Evolutionary conservation across 257 asterid genomes (phyloP).

Genomic region (Paulownia fortunei): DNA sequence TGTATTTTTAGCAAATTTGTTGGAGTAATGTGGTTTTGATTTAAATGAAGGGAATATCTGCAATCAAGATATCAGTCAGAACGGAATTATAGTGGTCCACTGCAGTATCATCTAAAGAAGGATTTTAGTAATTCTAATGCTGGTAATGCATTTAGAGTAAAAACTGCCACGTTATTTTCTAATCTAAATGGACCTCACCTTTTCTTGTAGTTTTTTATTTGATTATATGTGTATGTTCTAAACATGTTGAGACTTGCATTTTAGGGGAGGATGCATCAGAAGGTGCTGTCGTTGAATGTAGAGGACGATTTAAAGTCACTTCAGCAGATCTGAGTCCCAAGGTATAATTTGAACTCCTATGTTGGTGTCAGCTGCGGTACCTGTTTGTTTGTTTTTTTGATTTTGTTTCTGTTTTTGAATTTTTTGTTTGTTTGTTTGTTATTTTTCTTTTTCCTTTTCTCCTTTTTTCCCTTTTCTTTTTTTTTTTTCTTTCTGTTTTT

Average conservation of each 20-base stretch:
- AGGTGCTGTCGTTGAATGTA: constrained; percentile 76
- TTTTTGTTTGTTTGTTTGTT: not conserved
- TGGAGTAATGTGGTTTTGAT: constrained; percentile 24
- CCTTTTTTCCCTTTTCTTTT: not conserved
- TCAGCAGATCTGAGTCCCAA: constrained; percentile 76
- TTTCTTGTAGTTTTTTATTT: constrained; percentile 15
- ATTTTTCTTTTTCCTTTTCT: not conserved
- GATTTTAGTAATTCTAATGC: constrained; percentile 50
- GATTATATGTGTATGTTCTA: not conserved
- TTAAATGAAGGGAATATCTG: constrained; percentile 66
- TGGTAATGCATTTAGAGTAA: constrained; percentile 44
- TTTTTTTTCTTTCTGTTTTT: no score
- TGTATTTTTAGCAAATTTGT: constrained; percentile 19
- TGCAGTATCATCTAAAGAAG: constrained; percentile 77
- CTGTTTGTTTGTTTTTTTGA: not conserved
- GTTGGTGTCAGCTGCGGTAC: constrained; percentile 1
- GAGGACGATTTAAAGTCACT: constrained; percentile 95
- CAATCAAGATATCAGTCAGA: constrained; percentile 65
- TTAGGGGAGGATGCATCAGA: constrained; percentile 81
- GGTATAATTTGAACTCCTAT: constrained; percentile 41
- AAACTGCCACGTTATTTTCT: not conserved
- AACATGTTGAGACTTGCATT: constrained; percentile 31
- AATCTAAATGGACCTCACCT: constrained; percentile 3
- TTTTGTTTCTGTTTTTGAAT: no score
- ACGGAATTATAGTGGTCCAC: constrained; percentile 77